Conservation (phyloP, 108 stramenopile genomes). For the Skeletonema menzelii region DNA sequence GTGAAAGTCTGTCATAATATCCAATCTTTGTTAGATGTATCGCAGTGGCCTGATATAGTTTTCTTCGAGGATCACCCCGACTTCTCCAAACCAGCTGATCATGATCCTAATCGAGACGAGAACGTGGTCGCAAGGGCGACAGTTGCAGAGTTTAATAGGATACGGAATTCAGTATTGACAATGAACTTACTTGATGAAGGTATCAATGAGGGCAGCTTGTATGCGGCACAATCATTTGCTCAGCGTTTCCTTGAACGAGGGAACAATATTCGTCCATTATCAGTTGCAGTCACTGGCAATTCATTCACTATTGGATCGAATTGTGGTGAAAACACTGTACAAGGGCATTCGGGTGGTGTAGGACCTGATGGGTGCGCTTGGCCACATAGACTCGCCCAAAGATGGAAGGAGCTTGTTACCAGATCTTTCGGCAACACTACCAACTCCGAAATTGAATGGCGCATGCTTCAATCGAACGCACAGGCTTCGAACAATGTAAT, state of each 20-base stretch:
- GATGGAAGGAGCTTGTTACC: conserved; percentile 4
- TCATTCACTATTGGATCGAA: conserved; percentile 22
- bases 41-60: not conserved
- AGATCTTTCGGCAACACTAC: not conserved
- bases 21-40: not conserved
- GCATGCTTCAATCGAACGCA: conserved; percentile 18
- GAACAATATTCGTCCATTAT: conserved; percentile 5
- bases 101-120: conserved; percentile 7
- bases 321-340: conserved; percentile 11
- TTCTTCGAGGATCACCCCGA: not conserved
- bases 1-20: not conserved
- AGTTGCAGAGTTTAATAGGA: conserved; percentile 19
- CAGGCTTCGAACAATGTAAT: conserved; percentile 19
- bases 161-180: conserved; percentile 15
- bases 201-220: not conserved
- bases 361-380: conserved; percentile 6
- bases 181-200: conserved; percentile 11
- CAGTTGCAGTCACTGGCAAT: conserved; percentile 4
- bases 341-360: not conserved
- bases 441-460: conserved; percentile 10
- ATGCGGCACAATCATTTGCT: conserved; percentile 10
- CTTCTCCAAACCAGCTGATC: not conserved
- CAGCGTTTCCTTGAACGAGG: not conserved
- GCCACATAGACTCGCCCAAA: conserved; percentile 7
- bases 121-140: conserved; percentile 10